Evolutionary conservation across 176 grass and related monocot genomes (phyloP).

Genomic region (Hyparrhenia diplandra): DNA sequence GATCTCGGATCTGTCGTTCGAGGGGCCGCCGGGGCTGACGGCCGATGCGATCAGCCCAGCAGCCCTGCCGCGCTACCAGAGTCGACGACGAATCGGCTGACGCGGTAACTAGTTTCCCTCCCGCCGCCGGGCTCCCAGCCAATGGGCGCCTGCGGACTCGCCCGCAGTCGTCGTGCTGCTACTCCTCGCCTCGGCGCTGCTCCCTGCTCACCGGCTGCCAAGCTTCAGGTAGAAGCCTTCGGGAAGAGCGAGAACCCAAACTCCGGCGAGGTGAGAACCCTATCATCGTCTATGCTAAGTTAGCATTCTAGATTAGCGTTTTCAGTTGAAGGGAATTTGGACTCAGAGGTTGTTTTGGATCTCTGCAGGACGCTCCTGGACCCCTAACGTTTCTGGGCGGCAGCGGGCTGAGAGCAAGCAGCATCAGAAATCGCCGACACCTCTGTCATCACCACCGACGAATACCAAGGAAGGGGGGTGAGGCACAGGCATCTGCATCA

Average conservation of each 20-base stretch:
- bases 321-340: neutral
- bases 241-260: conserved; percentile 28
- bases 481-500: neutral
- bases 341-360: neutral
- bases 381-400: neutral
- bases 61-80: conserved; percentile 6
- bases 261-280: conserved; percentile 29
- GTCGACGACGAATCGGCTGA: conserved; percentile 18
- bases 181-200: conserved; percentile 28
- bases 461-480: neutral
- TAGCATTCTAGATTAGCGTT: neutral
- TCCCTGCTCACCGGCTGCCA: neutral
- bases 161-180: conserved; percentile 9
- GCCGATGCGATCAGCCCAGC: conserved; percentile 11
- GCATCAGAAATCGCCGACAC: neutral
- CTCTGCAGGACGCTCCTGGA: conserved; percentile 21
- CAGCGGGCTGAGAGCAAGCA: neutral
- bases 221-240: conserved; percentile 35
- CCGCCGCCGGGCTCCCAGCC: neutral
- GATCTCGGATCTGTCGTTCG: conserved; percentile 1
- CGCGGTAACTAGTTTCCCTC: neutral
- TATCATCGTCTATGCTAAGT: neutral
- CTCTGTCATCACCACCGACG: neutral
- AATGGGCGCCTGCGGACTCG: conserved; percentile 33
- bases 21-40: neutral